Evolutionary conservation across 176 grass and related monocot genomes (phyloP).

Genomic region (Oropetium thomaeum): DNA sequence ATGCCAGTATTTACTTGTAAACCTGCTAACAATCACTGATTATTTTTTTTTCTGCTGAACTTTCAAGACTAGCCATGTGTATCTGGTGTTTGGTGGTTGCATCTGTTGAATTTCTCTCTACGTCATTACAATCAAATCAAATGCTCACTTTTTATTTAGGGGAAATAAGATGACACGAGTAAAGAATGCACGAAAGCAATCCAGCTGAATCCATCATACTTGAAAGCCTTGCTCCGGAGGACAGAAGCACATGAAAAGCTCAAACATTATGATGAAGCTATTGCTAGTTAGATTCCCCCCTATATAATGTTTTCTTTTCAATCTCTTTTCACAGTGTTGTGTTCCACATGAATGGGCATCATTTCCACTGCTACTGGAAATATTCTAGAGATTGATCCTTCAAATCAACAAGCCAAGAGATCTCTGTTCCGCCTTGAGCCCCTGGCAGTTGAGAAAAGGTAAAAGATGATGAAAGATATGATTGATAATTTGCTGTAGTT

Average conservation of each 20-base stretch:
- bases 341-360: neutral
- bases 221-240: slow-evolving; percentile 88
- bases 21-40: neutral
- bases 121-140: no score
- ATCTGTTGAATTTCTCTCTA: no score
- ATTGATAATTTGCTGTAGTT: slow-evolving; percentile 53
- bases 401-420: slow-evolving; percentile 81
- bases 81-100: neutral
- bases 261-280: slow-evolving; percentile 92
- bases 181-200: slow-evolving; percentile 97
- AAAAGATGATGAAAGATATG: slow-evolving; percentile 99
- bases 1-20: neutral
- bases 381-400: slow-evolving; percentile 65
- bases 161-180: slow-evolving; percentile 68
- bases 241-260: slow-evolving; percentile 94
- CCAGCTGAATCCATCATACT: slow-evolving; percentile 82
- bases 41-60: neutral
- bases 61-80: neutral
- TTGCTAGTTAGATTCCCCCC: slow-evolving; percentile 60
- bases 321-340: neutral
- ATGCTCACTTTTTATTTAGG: no score
- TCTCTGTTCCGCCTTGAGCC: slow-evolving; percentile 68
- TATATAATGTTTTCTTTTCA: neutral
- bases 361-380: slow-evolving; percentile 39
- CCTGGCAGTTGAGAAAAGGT: slow-evolving; percentile 81